Conservation (phyloP, 306 rosid species). For the Echinosophora koreensis region DNA sequence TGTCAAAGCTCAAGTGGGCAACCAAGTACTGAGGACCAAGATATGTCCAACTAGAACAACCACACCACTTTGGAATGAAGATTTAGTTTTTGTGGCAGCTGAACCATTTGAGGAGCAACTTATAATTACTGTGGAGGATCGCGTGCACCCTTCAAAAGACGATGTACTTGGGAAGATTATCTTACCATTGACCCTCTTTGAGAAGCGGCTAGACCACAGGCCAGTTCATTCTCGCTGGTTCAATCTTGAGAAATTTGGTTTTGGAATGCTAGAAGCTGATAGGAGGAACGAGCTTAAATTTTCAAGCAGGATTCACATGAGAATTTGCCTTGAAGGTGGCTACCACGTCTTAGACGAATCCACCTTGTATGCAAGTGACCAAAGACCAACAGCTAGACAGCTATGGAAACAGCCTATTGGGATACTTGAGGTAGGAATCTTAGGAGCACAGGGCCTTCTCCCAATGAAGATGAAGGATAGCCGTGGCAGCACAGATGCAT, state of each 20-base stretch:
- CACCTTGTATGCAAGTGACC: slow-evolving; percentile 86
- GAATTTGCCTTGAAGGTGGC: slow-evolving; percentile 97
- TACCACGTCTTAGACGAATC: slow-evolving; percentile 97
- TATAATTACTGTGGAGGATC: slow-evolving; percentile 75
- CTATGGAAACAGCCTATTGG: slow-evolving; percentile 93
- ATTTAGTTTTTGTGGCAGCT: slow-evolving; percentile 86
- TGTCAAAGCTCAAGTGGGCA: slow-evolving; percentile 88
- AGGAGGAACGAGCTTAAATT: slow-evolving; percentile 89
- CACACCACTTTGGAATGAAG: slow-evolving; percentile 91
- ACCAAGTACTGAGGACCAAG: slow-evolving; percentile 79
- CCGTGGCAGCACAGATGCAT: slow-evolving; percentile 82
- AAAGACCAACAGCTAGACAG: slow-evolving; percentile 90
- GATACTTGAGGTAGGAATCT: slow-evolving; percentile 85
- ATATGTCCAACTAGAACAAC: slow-evolving; percentile 64
- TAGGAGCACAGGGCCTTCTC: slow-evolving; percentile 86
- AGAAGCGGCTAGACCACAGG: slow-evolving; percentile 84
- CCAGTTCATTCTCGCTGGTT: slow-evolving; percentile 91
- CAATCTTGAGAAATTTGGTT: slow-evolving; percentile 86
- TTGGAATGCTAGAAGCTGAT: slow-evolving; percentile 83
- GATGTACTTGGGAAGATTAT: slow-evolving; percentile 80
- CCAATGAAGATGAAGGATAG: slow-evolving; percentile 94
- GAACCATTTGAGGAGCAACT: slow-evolving; percentile 96
- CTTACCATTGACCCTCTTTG: slow-evolving; percentile 73
- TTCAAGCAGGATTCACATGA: slow-evolving; percentile 82
- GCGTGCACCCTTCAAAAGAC: slow-evolving; percentile 73